Base-by-base conservation (phyloP, 495 filamentous ascomycete species). In the Xylaria castorea region DNA sequence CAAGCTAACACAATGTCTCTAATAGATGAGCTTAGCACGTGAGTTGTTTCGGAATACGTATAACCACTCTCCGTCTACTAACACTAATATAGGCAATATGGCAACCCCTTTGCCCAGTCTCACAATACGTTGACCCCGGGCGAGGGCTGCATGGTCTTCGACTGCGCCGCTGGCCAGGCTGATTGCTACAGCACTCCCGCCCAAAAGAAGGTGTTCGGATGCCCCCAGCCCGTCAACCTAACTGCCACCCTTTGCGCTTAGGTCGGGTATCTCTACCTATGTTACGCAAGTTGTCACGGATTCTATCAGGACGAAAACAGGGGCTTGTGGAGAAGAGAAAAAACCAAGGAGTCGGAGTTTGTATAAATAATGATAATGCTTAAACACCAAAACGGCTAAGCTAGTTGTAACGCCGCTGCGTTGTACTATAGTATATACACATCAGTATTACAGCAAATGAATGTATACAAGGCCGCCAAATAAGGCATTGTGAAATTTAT, bases 21-120 rank as follows among this genome's bases (percentile, higher is more conserved):
- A 1, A 40, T 46, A 78, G 77, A 79, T 48, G 77, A 78, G 62
- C 42, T 79, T 25, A 79, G 77, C 77, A 69, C 75, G 73, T 74
- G 48, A 66, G 73, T 74, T 44, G 1, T 34, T 12, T n/a, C 32
- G 46, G 34, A 36, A 20, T 25, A 42, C 32, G 51, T 38, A 58
- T n/a, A 18, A 38, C 32, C n/a, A 12, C 46, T 16, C 1, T 40
- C 50, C 4, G 5, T 51, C 25, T 3, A 44, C 73, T 71, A 67
- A 71, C 46, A 22, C 14, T 9, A 8, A 25, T 8, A 22, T 20
- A 74, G 73, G 16, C 71, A 79, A 70, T 79, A 60, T 61, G 78
- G 78, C 34, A 79, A 79, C 76, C 78, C 78, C 51, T 79, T 79
- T 63, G 78, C 71, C 44, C 46, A 32, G 42, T 58, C 60, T 18